Evolutionary conservation across 2,329 filamentous ascomycete species (phyloP).

Genomic region (Nemania serpens): DNA sequence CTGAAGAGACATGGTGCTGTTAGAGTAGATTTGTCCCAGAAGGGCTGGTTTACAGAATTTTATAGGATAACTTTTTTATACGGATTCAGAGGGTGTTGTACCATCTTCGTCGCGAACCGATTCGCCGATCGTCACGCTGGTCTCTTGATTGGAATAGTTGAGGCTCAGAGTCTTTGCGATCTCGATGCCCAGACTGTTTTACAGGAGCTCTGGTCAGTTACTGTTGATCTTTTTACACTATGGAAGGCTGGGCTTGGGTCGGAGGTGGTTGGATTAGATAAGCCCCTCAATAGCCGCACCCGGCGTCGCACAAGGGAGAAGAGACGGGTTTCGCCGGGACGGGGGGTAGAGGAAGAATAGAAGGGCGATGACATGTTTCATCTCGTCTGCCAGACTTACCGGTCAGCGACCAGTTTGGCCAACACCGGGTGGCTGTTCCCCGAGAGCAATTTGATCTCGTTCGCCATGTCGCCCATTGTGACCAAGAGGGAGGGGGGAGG

Average conservation of each 20-base stretch:
- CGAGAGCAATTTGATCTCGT: constrained; percentile 48
- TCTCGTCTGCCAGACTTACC: constrained; percentile 36
- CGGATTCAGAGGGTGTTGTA: constrained; percentile 44
- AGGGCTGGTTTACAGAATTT: constrained; percentile 35
- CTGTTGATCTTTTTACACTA: background rate
- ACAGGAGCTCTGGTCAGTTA: constrained; percentile 17
- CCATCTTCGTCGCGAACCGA: constrained; percentile 92
- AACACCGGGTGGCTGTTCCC: constrained; percentile 48
- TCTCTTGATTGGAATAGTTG: constrained; percentile 87
- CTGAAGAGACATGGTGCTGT: constrained; percentile 42
- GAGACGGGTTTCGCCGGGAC: background rate
- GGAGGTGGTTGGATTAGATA: too few species aligned
- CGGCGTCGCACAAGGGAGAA: constrained; percentile 4
- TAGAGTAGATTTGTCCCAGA: constrained; percentile 65
- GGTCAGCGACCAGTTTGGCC: constrained; percentile 45
- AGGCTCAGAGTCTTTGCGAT: constrained; percentile 79
- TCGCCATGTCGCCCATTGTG: constrained; percentile 37
- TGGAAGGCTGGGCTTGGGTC: constrained; percentile 8
- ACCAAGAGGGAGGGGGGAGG: constrained; percentile 10
- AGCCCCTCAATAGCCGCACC: constrained; percentile 16
- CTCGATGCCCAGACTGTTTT: constrained; percentile 71
- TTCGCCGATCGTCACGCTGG: constrained; percentile 91
- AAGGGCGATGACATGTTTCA: too few species aligned
- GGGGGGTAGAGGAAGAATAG: background rate
- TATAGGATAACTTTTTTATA: background rate